Evolutionary conservation across 768 basidiomycete genomes (phyloP).

Genomic region (Daedaleopsis nitida): DNA sequence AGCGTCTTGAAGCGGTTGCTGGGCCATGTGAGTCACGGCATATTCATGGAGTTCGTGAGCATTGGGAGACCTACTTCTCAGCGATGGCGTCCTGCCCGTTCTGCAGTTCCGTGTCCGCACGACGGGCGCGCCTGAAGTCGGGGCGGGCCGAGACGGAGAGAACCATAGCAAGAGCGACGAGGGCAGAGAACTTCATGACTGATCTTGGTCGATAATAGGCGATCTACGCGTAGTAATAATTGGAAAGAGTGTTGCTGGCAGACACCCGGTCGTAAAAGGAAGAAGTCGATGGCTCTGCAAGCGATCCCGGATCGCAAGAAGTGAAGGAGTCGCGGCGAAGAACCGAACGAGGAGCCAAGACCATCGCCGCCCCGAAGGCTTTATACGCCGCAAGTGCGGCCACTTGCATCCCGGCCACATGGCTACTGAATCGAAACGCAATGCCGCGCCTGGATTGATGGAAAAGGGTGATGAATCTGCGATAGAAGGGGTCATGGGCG

Average conservation of each 20-base stretch:
- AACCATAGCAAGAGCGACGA: constrained; percentile 34
- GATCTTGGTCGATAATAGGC: background rate
- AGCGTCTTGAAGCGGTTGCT: constrained; percentile 47
- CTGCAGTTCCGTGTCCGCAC: constrained; percentile 19
- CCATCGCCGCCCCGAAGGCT: background rate
- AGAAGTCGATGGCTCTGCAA: background rate
- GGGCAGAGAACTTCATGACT: constrained; percentile 40
- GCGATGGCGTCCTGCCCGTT: constrained; percentile 32
- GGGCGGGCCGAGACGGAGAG: constrained; percentile 31
- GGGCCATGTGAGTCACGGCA: background rate
- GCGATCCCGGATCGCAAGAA: constrained; percentile 16
- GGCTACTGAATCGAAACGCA: no score
- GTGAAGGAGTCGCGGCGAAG: background rate
- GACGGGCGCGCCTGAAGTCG: constrained; percentile 5
- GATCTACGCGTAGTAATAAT: background rate
- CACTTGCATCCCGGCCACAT: background rate
- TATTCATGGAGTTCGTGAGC: background rate
- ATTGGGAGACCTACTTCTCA: constrained; percentile 24
- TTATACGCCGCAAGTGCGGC: background rate
- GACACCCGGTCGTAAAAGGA: constrained; percentile 6
- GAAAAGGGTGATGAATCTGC: no score
- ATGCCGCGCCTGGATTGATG: no score
- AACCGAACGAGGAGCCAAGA: background rate
- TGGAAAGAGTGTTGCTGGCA: background rate
- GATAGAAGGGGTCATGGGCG: no score